A percentile compares a stretch with the other conserved stretches of the same genome.
Conservation (phyloP, 129 eudicot genomes). For the Artemisia argyi region DNA sequence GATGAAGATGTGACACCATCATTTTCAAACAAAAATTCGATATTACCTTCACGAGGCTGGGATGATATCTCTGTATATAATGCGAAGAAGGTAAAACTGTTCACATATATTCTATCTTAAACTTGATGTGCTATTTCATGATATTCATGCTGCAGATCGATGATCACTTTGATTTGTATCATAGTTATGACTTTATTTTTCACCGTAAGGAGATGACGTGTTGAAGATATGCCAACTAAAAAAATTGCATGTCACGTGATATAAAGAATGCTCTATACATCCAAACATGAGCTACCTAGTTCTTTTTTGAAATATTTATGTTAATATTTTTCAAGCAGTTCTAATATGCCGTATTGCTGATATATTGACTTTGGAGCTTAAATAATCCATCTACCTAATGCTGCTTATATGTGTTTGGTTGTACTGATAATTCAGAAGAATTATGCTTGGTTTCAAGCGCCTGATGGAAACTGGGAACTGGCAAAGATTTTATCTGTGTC, state of each 20-base stretch:
- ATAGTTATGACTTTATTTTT: too few relatives aligned
- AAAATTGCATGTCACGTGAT: background rate
- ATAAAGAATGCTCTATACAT: background rate
- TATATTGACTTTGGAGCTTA: constrained; percentile 14
- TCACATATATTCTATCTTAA: background rate
- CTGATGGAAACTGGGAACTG: constrained; percentile 92
- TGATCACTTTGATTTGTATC: background rate
- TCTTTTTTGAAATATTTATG: background rate
- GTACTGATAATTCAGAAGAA: constrained; percentile 53
- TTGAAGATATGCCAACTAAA: too few relatives aligned
- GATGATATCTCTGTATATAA: constrained; percentile 66
- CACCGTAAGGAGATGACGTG: too few relatives aligned
- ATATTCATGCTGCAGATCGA: background rate
- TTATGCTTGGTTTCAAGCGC: constrained; percentile 75
- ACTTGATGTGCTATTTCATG: constrained; percentile 1
- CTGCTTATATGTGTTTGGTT: constrained; percentile 1
- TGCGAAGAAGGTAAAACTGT: constrained; percentile 67
- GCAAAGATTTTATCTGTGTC: constrained; percentile 60
- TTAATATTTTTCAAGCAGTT: background rate
- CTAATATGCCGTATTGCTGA: background rate
- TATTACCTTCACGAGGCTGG: constrained; percentile 51
- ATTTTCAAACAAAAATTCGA: constrained; percentile 36
- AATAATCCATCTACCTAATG: constrained; percentile 12
- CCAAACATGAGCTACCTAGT: background rate
- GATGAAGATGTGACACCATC: constrained; percentile 39